A percentile compares a stretch with the other conserved stretches of the same genome.
These are phyloP conservation scores for Colletotrichum musae DNA, from an alignment of 2,329 filamentous ascomycete genomes.

Conservation along the genomic window DNA sequence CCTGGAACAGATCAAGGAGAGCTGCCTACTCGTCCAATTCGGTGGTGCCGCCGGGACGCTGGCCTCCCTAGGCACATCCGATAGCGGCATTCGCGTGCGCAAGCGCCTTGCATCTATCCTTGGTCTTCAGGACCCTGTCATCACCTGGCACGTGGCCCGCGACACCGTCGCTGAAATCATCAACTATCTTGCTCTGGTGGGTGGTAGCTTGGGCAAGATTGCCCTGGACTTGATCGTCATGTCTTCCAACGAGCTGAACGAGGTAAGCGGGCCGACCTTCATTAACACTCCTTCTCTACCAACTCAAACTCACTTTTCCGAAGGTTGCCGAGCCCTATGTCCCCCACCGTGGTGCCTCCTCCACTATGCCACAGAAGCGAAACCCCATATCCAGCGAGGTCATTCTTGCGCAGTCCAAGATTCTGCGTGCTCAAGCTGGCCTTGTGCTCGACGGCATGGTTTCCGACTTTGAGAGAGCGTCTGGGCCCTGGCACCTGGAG, in stretches of 20 bases:
- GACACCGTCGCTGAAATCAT: slow-evolving; percentile 68
- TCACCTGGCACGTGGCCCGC: slow-evolving; percentile 71
- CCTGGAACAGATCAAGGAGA: slow-evolving; percentile 60
- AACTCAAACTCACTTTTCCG: slow-evolving; percentile 39
- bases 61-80: slow-evolving; percentile 64
- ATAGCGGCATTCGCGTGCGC: slow-evolving; percentile 64
- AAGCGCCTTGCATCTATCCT: slow-evolving; percentile 64
- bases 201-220: slow-evolving; percentile 68
- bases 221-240: slow-evolving; percentile 70
- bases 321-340: slow-evolving; percentile 71
- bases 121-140: slow-evolving; percentile 62
- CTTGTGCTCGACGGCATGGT: slow-evolving; percentile 71
- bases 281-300: background rate
- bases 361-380: slow-evolving; percentile 72
- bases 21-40: slow-evolving; percentile 67
- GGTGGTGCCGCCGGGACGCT: slow-evolving; percentile 70
- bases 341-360: slow-evolving; percentile 66
- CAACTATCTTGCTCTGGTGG: slow-evolving; percentile 67
- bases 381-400: slow-evolving; percentile 72
- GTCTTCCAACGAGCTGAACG: slow-evolving; percentile 67
- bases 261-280: slow-evolving; percentile 30
- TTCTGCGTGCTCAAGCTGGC: slow-evolving; percentile 65
- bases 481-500: slow-evolving; percentile 72
- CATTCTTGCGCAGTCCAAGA: slow-evolving; percentile 67
- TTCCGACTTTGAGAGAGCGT: slow-evolving; percentile 69